Base-by-base conservation (phyloP, 2,329 filamentous ascomycete species). In the Colletotrichum sp. region DNA sequence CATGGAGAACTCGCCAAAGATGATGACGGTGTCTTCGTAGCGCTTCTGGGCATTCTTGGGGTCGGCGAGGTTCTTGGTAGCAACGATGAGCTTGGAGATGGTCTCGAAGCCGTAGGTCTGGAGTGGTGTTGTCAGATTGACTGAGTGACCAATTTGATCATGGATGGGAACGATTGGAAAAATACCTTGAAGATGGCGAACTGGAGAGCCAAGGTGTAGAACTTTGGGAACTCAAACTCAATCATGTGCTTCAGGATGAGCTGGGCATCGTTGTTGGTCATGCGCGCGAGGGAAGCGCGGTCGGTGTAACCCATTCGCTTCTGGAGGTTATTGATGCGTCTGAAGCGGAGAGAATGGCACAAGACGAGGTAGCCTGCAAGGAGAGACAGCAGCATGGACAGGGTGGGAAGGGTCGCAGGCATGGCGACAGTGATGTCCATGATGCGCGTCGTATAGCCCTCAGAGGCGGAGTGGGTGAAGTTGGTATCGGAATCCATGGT, bases 191-290 rank as follows among this genome's bases (percentile, higher is more conserved):
- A 85, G 18, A 88, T 80, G 44, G 84, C 86, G 32, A 86, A 81
- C 65, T 86, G 84, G 52, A 87, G 78, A 2, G 83, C 80, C 34
- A 85, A 76, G 16, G 84, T 82, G 76, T 84, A 86, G 34, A 86
- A 80, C 12, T 82, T 79, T 0, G 87, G 86, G 44, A 87, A 87
- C 70, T 88, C 86, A 3, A 78, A 76, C 18, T 80, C 71, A 6
- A 80, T 74, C 8, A 86, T 74, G 39, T 81, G 81, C 74, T 83
- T 82, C 18, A 88, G 79, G 76, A 90, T 87, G 71, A 84, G 82
- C 73, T 88, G 86, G 7, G 89, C 87, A 67, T 90, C 85, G 76
- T 83, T 77, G 57, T 84, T 83, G 18, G 85, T 87, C 87, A 88
- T 88, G 67, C 79, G 77, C 12, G 82, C 79, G 10, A 87, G 71